A percentile compares a stretch with the other conserved stretches of the same genome.
Evolutionary conservation across 495 filamentous ascomycete species (phyloP).

Genomic region (Talaromyces liani): DNA sequence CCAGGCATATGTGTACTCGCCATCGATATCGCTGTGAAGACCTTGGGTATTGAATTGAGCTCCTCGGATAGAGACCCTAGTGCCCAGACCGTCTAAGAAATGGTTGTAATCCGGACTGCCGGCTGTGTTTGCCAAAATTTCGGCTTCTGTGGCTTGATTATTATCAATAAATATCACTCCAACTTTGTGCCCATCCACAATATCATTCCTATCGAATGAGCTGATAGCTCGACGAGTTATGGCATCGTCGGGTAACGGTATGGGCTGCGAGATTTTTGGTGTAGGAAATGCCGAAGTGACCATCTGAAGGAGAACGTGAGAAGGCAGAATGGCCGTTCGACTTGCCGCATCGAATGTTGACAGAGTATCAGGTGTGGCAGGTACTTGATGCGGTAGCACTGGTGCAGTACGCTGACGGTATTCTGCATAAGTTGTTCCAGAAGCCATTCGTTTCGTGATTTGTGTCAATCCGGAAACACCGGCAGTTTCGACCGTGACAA

Average conservation of each 20-base stretch:
- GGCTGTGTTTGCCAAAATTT: slow-evolving; percentile 76
- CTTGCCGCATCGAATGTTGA: slow-evolving; percentile 26
- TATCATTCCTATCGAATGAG: slow-evolving; percentile 77
- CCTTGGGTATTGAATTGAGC: slow-evolving; percentile 91
- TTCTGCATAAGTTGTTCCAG: slow-evolving; percentile 70
- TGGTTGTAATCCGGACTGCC: slow-evolving; percentile 80
- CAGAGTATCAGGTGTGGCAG: slow-evolving; percentile 39
- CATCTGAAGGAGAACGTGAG: slow-evolving; percentile 76
- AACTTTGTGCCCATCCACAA: slow-evolving; percentile 92
- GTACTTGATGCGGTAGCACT: slow-evolving; percentile 59
- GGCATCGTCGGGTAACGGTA: slow-evolving; percentile 79
- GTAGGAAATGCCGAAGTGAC: slow-evolving; percentile 56
- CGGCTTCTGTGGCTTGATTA: slow-evolving; percentile 69
- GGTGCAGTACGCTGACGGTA: slow-evolving; percentile 65
- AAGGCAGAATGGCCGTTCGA: slow-evolving; percentile 55
- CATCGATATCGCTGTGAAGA: slow-evolving; percentile 77
- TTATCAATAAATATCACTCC: slow-evolving; percentile 88
- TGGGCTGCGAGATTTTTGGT: slow-evolving; percentile 59
- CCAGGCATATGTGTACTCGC: slow-evolving; percentile 84
- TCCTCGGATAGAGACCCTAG: slow-evolving; percentile 66
- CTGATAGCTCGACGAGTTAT: slow-evolving; percentile 66
- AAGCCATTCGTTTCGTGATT: slow-evolving; percentile 76
- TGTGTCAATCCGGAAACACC: slow-evolving; percentile 66
- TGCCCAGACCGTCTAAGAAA: slow-evolving; percentile 75
- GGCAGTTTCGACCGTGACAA: slow-evolving; percentile 78